Evolutionary conservation across 768 basidiomycete genomes (phyloP), one percentile per base, ranked within the genome.

Genomic region (Podaxis sp.): DNA sequence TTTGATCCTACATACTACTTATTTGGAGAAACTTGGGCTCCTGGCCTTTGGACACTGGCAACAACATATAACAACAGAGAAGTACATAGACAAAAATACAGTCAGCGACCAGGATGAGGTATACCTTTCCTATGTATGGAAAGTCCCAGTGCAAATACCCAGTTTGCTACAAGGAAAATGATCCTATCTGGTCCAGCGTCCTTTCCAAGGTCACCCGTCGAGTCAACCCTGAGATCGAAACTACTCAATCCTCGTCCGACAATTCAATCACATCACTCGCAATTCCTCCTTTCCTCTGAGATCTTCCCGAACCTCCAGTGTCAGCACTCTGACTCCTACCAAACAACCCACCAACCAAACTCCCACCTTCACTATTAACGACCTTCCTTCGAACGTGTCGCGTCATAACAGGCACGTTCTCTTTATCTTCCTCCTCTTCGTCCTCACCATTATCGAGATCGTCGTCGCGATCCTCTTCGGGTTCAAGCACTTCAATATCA

Each of bases 371-470:
- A 25, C 27, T 28, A 40, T 59, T 62, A 9, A 63, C 67, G 35
- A 68, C 72, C 11, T 75, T 69, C 37, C 81, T 69, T 56, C 82
- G 75, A 13, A 84, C 79, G 71, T 80, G 79, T 50, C 84, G 69
- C n/a, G 77, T 77, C 5, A 80, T 75, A 2, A 78, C 76, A 4
- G 80, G 81, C 38, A 78, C 70, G 66, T 89, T 89, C 71, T 89
- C 88, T 68, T 88, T 87, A 65, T 87, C 82, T 14, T 81, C 81
- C 27, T 78, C 75, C 10, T 81, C 83, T 35, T 79, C 80, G 44
- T 32, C 32, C 0, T 9, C 9, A 32, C 7, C 7, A 2, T 1
- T 0, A 9, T 77, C 64, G 25, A 9, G 16, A 16, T 25, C 59
- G 9, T 55, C 60, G 16, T 37, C 47, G 11, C 28, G 28, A 1